Evolutionary conservation across 768 basidiomycete species (phyloP), one percentile per base, ranked within the genome.

Genomic region (Chalciporus pseudorubinellus): DNA sequence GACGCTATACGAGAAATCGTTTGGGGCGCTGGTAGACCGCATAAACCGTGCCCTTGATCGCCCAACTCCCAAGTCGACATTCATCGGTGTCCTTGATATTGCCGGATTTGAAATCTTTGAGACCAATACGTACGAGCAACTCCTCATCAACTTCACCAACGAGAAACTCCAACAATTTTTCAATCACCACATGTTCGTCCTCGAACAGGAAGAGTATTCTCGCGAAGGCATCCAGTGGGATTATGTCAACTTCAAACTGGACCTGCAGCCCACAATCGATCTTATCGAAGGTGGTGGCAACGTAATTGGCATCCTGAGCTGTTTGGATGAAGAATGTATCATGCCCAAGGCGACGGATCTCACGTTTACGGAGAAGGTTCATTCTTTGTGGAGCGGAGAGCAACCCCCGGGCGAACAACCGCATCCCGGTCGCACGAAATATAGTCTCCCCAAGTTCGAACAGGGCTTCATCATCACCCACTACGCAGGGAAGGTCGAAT

Each of bases 181-280:
- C 81, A 99, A 98, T 63, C 93, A 98, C 70, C 97, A 98, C 68
- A 98, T 98, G 97, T 98, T 99, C 70, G 92, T 97, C 34, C 83
- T 98, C 29, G 97, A 99, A 74, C 97, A 99, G 66, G 97, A 99
- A 67, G 97, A 99, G 68, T 98, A 99, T 70, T 80, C 92, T 16
- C 82, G 97, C 18, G 97, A 99, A 68, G 86, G 86, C 18, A 99
- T 99, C 69, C 85, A 94, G 50, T 99, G 97, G 97, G 86, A 95
- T 63, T 97, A 95, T 61, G 87, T 95, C 70, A 98, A 98, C 70
- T 99, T 99, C 65, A 97, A 95, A 14, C 78, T 97, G 39, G 95
- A 99, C 69, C 74, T 99, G 6, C 95, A 99, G 65, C 97, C 97
- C 1, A 98, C 97, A 4, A 98, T 99, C 66, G 95, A 98, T 65